Percentiles rank a stretch among this genome's conserved stretches.
These are phyloP conservation scores for Petasospora fabianii DNA, from an alignment of 1,139 yeast genomes.

Conservation along the genomic window DNA sequence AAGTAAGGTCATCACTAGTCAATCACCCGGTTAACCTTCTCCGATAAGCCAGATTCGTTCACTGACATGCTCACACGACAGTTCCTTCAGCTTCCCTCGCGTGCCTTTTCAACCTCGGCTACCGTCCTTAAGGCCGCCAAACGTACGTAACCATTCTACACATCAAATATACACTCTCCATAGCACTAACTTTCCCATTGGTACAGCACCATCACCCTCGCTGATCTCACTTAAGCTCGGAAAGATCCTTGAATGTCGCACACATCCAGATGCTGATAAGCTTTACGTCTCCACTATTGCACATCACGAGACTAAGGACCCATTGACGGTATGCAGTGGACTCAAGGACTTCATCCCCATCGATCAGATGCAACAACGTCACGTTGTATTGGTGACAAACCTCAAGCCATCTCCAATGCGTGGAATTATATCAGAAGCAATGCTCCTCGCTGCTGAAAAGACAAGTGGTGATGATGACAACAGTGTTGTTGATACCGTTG, in stretches of 20 bases:
- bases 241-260: constrained; percentile 37
- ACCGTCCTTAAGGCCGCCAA: constrained; percentile 4
- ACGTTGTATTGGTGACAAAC: constrained; percentile 54
- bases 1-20: too few species aligned
- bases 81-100: background rate
- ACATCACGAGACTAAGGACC: constrained; percentile 5
- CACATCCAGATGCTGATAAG: constrained; percentile 51
- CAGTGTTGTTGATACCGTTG: constrained; percentile 27
- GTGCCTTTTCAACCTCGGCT: constrained; percentile 2
- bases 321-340: constrained; percentile 54
- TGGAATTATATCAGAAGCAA: constrained; percentile 54
- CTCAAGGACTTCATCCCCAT: constrained; percentile 48
- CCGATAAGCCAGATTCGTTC: too few species aligned
- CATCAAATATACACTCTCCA: background rate
- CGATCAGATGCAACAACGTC: constrained; percentile 44
- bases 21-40: too few species aligned
- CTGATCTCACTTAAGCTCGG: constrained; percentile 42
- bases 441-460: constrained; percentile 51
- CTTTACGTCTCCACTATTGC: constrained; percentile 49
- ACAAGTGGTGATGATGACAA: constrained; percentile 5
- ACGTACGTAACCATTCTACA: constrained; percentile 2
- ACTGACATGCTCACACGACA: constrained; percentile 6
- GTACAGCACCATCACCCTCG: constrained; percentile 15
- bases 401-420: constrained; percentile 67
- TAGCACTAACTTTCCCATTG: background rate